Evolutionary conservation across 306 rosid species (phyloP), one percentile per base, ranked within the genome.

Genomic region (Inga leiocalycina): DNA sequence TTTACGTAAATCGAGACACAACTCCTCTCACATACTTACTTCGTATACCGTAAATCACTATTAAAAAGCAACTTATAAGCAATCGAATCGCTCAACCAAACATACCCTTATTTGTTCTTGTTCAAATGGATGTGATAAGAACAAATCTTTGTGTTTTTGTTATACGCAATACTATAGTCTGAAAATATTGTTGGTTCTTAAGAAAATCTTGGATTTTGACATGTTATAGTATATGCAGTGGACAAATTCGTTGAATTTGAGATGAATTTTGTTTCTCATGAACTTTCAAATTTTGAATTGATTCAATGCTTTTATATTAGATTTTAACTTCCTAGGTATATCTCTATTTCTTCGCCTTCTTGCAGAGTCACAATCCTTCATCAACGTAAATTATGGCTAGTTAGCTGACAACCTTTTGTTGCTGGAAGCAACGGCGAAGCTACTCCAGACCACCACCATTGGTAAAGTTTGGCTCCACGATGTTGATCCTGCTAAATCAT

Each of bases 371-470:
- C 91, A 91, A 59, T 85, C 94, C 5, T 91, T 91, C 85, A 80
- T 93, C 82, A 94, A 94, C 43, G 84, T 93, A 16, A 93, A 93
- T 81, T 93, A 91, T 62, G 94, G 94, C 71, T 89, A 90, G 56
- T 65, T 89, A 19, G 91, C 93, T 52, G 83, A 91, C 82, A 93
- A 90, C 78, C 89, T 91, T 45, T 93, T 91, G 6, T 72, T 90
- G 14, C 94, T 89, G 5, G 37, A 43, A 4, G 64, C 84, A 43
- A 89, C 95, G 1, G 85, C 83, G 0, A 79, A 72, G 37, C 90
- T 93, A 20, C 87, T 93, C 71, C 84, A 80, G 1, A 88, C 93
- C 9, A 91, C 93, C 3, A 5, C 92, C 17, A 80, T 93, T 27
- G 69, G 66, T 3, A 88, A 84, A 74, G 66, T 91, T 80, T 76